Conservation (phyloP, 163 green algal genomes). For the Volvox carteri region DNA sequence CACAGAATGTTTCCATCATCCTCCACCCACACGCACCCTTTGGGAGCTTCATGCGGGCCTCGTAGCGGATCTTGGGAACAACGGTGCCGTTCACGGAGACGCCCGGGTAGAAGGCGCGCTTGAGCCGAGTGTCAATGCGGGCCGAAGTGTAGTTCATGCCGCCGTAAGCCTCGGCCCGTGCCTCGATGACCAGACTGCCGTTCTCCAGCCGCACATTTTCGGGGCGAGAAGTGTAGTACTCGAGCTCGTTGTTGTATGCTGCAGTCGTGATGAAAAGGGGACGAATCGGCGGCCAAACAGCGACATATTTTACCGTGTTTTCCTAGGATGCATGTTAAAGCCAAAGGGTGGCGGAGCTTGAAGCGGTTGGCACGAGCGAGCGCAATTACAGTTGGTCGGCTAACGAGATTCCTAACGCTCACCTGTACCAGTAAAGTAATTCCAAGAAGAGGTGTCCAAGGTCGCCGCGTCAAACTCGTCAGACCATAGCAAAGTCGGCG, state of each 20-base stretch:
- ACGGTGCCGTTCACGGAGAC: not conserved
- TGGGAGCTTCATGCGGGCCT: not conserved
- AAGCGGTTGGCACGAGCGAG: not conserved
- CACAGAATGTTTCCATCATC: not conserved
- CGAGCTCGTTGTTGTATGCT: conserved; percentile 19
- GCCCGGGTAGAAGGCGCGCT: conserved; percentile 15
- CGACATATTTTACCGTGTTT: not conserved
- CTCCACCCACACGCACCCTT: not conserved
- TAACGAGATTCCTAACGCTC: not conserved
- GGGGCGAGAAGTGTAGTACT: conserved; percentile 2
- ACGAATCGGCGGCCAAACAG: no score
- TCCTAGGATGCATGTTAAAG: not conserved
- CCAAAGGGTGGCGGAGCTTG: not conserved
- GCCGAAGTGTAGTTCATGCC: not conserved
- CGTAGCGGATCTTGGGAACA: not conserved
- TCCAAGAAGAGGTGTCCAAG: conserved; percentile 5
- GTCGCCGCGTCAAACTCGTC: not conserved
- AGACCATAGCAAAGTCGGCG: not conserved
- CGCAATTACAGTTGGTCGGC: not conserved
- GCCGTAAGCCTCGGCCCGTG: not conserved
- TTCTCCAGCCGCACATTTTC: conserved; percentile 20
- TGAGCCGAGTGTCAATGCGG: conserved; percentile 22
- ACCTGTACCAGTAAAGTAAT: conserved; percentile 8
- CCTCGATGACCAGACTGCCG: conserved; percentile 15
- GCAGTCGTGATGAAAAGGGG: no score